Evolutionary conservation across 2,329 filamentous ascomycete genomes (phyloP).

Genomic region (Lecanoromycetidae sp.): DNA sequence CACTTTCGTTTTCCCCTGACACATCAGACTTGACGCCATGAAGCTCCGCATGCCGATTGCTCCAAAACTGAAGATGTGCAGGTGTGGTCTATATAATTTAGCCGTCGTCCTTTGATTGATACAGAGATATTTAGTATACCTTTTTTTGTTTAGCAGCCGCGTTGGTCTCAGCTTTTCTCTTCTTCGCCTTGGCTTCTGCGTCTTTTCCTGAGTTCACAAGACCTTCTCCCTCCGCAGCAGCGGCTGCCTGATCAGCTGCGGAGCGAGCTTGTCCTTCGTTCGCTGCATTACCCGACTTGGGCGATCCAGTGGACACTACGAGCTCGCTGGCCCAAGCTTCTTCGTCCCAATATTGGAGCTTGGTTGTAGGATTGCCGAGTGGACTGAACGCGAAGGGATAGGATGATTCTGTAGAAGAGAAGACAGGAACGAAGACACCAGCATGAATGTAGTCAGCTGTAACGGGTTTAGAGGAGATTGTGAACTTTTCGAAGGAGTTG

Average conservation of each 20-base stretch:
- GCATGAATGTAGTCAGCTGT: conserved; percentile 65
- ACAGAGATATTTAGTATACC: conserved; percentile 9
- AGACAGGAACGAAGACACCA: conserved; percentile 70
- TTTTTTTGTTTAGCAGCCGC: conserved; percentile 22
- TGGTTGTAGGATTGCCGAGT: conserved; percentile 53
- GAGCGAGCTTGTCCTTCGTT: conserved; percentile 8
- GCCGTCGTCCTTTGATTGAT: background rate
- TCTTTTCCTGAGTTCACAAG: conserved; percentile 19
- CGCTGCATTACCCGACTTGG: conserved; percentile 22
- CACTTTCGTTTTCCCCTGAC: conserved; percentile 17
- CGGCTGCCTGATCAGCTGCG: conserved; percentile 12
- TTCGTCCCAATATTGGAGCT: conserved; percentile 65
- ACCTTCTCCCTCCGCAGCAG: conserved; percentile 19
- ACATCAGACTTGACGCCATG: conserved; percentile 38
- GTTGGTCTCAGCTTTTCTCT: conserved; percentile 34
- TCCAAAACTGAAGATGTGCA: conserved; percentile 60
- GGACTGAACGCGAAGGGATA: conserved; percentile 57
- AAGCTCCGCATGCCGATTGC: conserved; percentile 56
- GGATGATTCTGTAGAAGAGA: conserved; percentile 46
- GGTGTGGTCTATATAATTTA: conserved; percentile 33
- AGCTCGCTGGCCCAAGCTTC: conserved; percentile 58
- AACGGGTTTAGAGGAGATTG: conserved; percentile 61
- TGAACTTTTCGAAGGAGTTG: conserved; percentile 61
- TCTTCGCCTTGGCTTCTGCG: conserved; percentile 29
- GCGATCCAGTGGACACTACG: conserved; percentile 43